Evolutionary conservation across 2,329 filamentous ascomycete species (phyloP), one percentile per base, ranked within the genome.

Genomic region (Pezicula neosporulosa): DNA sequence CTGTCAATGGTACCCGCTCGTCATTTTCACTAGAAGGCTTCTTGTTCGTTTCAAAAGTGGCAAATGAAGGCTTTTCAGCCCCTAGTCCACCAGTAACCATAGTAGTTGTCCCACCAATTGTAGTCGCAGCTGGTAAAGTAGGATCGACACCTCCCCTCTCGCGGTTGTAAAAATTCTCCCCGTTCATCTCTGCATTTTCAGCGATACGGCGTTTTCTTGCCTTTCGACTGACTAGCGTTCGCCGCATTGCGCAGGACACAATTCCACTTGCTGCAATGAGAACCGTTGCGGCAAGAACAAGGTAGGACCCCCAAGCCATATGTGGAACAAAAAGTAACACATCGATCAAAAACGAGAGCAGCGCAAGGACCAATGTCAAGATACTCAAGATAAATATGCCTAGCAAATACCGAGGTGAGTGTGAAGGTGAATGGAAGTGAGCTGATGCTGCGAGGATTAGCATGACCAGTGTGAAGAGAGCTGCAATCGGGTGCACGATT

Each of bases 171-270:
- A 87, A 97, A 65, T 92, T 94, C 63, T 94, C 85, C 27, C 93
- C 93, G 67, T 89, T 97, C 92, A 97, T 97, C 67, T 97, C 92
- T 7, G 92, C 90, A 66, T 97, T 96, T 69, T 95, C 89, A 2
- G 85, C 90, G 66, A 97, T 95, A 43, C 90, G 83, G 75, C 86
- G 90, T 77, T 94, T 92, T 56, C 92, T 82, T n/a, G 92, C 89
- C 73, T 97, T 97, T 62, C 93, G 83, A 69, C 89, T 89, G 55
- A 97, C 89, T 51, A 97, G 76, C 2, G 92, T 95, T 54, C 93
- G 85, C 57, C 94, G 87, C 91, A 97, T 97, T 19, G 90, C 91
- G 68, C 92, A 99, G 8, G 91, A 92, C 35, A 97, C 85, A 51
- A 99, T 80, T 39, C 86, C 87, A 66, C 89, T 89, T 21, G 90